These are phyloP conservation scores for Vanrija pseudolonga DNA, from an alignment of 1,284 basidiomycete species.

Conservation along the genomic window DNA sequence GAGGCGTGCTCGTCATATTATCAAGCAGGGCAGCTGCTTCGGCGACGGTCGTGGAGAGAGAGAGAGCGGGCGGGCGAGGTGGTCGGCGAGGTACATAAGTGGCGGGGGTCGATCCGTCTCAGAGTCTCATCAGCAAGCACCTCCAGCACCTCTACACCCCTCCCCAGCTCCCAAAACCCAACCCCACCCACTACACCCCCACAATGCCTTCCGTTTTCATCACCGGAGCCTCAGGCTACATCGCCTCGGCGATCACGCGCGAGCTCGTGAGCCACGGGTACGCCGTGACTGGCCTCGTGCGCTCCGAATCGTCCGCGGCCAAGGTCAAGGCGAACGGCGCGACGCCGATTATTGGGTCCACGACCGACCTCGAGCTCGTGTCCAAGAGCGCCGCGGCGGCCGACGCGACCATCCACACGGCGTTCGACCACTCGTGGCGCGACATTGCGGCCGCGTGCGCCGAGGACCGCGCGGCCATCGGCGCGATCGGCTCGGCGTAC, in stretches of 20 bases:
- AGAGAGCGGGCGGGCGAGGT: no score
- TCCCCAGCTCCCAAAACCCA: no score
- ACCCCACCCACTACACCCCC: constrained; percentile 21
- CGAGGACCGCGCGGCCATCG: constrained; percentile 17
- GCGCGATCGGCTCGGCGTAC: constrained; percentile 16
- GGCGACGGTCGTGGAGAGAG: no score
- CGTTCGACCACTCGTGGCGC: constrained; percentile 26
- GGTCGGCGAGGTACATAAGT: no score
- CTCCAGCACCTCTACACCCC: no score
- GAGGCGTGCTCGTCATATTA: no score
- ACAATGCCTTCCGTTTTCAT: constrained; percentile 24
- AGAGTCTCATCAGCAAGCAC: no score
- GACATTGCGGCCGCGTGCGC: constrained; percentile 7
- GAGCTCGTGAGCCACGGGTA: constrained; percentile 27
- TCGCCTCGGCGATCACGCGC: constrained; percentile 23
- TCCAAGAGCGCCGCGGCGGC: constrained; percentile 16
- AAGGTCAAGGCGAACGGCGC: constrained; percentile 20
- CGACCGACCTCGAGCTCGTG: constrained; percentile 27
- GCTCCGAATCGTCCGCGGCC: constrained; percentile 20
- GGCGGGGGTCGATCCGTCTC: no score
- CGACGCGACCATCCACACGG: constrained; percentile 36
- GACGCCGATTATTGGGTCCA: constrained; percentile 15
- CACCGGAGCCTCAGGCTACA: constrained; percentile 32
- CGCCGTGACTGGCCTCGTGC: constrained; percentile 27
- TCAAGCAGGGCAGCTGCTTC: no score